Evolutionary conservation across 2,329 filamentous ascomycete species (phyloP).

Genomic region (Lasiodiplodia gonubiensis): DNA sequence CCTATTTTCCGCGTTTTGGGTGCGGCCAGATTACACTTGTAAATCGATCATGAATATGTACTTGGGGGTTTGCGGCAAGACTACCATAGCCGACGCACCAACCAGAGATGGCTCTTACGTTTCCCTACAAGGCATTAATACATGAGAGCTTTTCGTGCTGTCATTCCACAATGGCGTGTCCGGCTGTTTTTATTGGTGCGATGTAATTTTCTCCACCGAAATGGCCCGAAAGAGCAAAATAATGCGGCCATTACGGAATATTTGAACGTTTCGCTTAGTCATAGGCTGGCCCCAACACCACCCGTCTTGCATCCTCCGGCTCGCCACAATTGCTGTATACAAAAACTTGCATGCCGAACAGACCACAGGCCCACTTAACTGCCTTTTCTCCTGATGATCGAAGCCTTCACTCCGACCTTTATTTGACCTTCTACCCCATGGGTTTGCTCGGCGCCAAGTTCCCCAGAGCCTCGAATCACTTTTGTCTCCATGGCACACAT

Average conservation of each 20-base stretch:
- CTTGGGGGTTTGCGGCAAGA: no score
- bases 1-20: conserved; percentile 36
- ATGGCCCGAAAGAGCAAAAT: background rate
- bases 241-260: conserved; percentile 18
- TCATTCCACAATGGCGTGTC: background rate
- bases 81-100: no score
- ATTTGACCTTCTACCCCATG: background rate
- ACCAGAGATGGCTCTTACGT: background rate
- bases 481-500: background rate
- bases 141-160: background rate
- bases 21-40: no score
- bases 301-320: background rate
- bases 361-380: background rate
- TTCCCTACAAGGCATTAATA: background rate
- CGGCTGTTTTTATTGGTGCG: background rate
- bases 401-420: background rate
- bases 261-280: background rate
- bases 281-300: background rate
- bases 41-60: no score
- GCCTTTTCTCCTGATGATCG: background rate
- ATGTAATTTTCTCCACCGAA: background rate
- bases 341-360: background rate
- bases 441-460: background rate
- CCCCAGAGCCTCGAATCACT: background rate
- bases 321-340: background rate